These are phyloP conservation scores for Pseudisothecium myosuroides DNA, from an alignment of 225 moss, liverwort and hornwort genomes.

Conservation along the genomic window DNA sequence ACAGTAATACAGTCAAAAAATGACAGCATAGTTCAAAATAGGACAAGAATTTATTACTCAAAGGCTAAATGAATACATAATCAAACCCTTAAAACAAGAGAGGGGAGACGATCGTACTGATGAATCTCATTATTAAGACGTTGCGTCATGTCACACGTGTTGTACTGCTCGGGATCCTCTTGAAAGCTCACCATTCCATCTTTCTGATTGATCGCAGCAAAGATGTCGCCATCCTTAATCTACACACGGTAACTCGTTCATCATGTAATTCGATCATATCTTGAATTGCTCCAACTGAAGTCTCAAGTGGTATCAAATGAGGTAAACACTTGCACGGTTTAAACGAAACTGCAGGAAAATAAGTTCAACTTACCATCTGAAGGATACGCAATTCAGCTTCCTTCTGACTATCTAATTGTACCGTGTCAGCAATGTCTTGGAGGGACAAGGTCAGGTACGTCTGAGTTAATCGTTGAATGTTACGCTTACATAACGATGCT, in stretches of 20 bases:
- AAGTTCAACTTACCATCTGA: conserved; percentile 61
- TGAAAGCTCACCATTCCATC: conserved; percentile 99
- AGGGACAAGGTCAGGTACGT: conserved; percentile 95
- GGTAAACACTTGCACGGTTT: background rate
- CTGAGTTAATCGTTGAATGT: conserved; percentile 98
- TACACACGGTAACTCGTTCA: conserved; percentile 4
- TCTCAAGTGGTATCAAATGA: background rate
- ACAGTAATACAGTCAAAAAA: background rate
- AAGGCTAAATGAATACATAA: background rate
- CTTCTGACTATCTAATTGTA: conserved; percentile 85
- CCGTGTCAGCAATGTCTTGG: conserved; percentile 95
- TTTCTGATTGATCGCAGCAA: conserved; percentile 97
- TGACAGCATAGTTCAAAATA: background rate
- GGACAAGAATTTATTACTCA: background rate
- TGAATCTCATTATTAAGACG: conserved; percentile 87
- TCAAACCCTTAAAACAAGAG: background rate
- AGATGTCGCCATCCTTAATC: conserved; percentile 97
- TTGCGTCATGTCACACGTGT: conserved; percentile 88
- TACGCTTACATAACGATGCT: conserved; percentile 89
- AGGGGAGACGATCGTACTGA: conserved; percentile 39
- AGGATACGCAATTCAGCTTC: conserved; percentile 96
- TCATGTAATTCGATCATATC: background rate
- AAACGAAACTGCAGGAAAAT: background rate
- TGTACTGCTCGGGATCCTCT: conserved; percentile 99
- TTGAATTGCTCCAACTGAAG: background rate